A percentile compares a stretch with the other conserved stretches of the same genome.
phyloP scores from a whole-genome alignment of 2,329 filamentous ascomycete genomes.

The Malbranchea cinnamomea region DNA sequence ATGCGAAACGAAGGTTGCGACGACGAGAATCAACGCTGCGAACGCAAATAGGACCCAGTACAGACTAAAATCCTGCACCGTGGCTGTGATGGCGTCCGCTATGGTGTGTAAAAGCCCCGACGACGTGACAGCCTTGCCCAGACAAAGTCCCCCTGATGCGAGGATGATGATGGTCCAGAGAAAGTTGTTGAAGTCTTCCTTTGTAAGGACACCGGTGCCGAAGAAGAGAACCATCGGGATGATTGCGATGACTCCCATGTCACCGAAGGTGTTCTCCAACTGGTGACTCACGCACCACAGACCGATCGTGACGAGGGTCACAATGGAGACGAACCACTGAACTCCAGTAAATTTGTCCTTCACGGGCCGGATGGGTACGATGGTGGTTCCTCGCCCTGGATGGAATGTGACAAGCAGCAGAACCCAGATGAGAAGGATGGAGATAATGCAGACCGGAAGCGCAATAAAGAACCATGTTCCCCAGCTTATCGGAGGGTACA shows the following conservation, averaged over 20 bases:
- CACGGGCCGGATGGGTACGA: constrained; percentile 79
- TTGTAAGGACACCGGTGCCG: constrained; percentile 86
- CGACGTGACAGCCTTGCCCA: constrained; percentile 87
- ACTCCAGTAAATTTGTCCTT: constrained; percentile 76
- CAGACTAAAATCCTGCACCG: constrained; percentile 63
- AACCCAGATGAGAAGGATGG: constrained; percentile 75
- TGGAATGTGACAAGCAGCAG: constrained; percentile 74
- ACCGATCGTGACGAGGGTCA: constrained; percentile 70
- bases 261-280: constrained; percentile 74
- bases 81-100: constrained; percentile 56
- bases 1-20: constrained; percentile 95
- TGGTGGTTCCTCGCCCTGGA: constrained; percentile 69
- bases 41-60: constrained; percentile 84
- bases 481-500: constrained; percentile 85
- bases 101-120: constrained; percentile 86
- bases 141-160: constrained; percentile 77
- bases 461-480: constrained; percentile 94
- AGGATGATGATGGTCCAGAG: constrained; percentile 99
- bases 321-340: constrained; percentile 81
- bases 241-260: constrained; percentile 97
- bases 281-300: constrained; percentile 91
- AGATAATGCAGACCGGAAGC: constrained; percentile 81
- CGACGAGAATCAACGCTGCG: constrained; percentile 66
- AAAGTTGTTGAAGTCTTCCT: constrained; percentile 99
- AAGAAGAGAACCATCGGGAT: constrained; percentile 95